Evolutionary conservation across 2,329 filamentous ascomycete species (phyloP).

Genomic region (Neonectria coccinea): DNA sequence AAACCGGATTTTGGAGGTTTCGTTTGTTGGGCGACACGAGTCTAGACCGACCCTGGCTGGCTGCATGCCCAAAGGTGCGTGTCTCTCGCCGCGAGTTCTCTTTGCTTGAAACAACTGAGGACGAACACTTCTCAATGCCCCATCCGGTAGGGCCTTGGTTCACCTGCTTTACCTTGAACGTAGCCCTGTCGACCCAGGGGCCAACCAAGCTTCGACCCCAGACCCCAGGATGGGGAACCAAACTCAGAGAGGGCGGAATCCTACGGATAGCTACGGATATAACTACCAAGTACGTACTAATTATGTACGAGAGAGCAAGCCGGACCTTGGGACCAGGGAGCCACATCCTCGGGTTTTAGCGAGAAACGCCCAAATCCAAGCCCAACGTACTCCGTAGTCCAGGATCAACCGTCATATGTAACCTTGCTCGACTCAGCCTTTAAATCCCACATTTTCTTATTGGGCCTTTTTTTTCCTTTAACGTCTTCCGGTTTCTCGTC

Average conservation of each 20-base stretch:
- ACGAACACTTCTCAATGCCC: neutral
- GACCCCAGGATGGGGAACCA: neutral
- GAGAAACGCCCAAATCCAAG: neutral
- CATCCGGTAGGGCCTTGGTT: constrained; percentile 6
- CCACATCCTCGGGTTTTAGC: neutral
- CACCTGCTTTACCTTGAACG: constrained; percentile 2
- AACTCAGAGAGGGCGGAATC: no score
- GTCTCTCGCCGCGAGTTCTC: neutral
- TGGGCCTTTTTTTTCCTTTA: neutral
- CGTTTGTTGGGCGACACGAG: constrained; percentile 2
- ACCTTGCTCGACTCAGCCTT: neutral
- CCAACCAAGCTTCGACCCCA: neutral
- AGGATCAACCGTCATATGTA: neutral
- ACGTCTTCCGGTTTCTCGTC: neutral
- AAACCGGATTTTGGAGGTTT: constrained; percentile 17
- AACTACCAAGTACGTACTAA: no score
- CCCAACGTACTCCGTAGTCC: neutral
- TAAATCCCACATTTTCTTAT: neutral
- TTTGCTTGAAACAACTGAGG: constrained; percentile 17
- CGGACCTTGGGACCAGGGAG: neutral
- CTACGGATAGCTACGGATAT: neutral
- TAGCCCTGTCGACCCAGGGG: neutral
- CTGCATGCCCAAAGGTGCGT: constrained; percentile 6
- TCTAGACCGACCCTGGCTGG: constrained; percentile 15
- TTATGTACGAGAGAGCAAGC: no score